Conservation (phyloP, 495 filamentous ascomycete species). For the Evansstolkia leycettana region DNA sequence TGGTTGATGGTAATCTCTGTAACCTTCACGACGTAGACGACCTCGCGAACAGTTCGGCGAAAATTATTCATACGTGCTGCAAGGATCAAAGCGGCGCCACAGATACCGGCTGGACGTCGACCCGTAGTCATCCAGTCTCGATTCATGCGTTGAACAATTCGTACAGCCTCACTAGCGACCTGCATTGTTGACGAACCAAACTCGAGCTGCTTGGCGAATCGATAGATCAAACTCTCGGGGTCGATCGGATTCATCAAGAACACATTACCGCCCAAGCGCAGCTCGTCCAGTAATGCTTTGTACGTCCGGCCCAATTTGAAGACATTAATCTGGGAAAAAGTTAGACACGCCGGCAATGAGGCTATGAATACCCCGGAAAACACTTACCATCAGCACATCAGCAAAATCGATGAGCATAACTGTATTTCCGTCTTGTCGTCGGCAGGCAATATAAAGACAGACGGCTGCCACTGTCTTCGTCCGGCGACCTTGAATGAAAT, state of each 20-base stretch:
- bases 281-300: conserved; percentile 57
- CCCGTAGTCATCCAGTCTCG: conserved; percentile 92
- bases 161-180: conserved; percentile 74
- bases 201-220: conserved; percentile 81
- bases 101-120: conserved; percentile 84
- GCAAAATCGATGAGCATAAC: conserved; percentile 91
- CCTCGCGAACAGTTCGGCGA: conserved; percentile 76
- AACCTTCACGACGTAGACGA: conserved; percentile 93
- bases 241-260: conserved; percentile 49
- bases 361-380: background rate
- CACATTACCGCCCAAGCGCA: conserved; percentile 40
- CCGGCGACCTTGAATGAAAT: conserved; percentile 85
- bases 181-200: conserved; percentile 65
- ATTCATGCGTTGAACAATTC: conserved; percentile 83
- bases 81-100: conserved; percentile 86
- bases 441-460: conserved; percentile 77
- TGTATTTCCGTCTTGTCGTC: conserved; percentile 47
- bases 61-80: conserved; percentile 97
- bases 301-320: conserved; percentile 80
- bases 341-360: background rate
- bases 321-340: conserved; percentile 55
- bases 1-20: conserved; percentile 82
- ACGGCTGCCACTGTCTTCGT: conserved; percentile 72
- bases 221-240: conserved; percentile 75
- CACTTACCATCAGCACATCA: conserved; percentile 52